These are phyloP conservation scores for Globisporangium mamillatum DNA, from an alignment of 352 stramenopile species.

Conservation along the genomic window DNA sequence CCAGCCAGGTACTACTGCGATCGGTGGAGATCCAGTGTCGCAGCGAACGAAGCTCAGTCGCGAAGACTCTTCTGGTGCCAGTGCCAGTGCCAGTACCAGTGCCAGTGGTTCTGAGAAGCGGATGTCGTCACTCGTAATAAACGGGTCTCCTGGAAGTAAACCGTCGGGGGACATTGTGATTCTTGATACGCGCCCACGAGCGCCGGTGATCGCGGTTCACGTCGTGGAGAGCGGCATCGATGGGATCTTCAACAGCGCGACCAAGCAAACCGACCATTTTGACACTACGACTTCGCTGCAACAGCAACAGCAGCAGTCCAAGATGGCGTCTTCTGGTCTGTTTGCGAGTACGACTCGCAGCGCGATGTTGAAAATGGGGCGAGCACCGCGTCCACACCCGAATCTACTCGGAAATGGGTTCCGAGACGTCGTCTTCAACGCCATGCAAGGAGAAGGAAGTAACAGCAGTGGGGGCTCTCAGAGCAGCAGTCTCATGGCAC, in stretches of 20 bases:
- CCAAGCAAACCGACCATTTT: background rate
- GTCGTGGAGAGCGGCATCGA: conserved; percentile 18
- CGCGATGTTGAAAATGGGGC: conserved; percentile 14
- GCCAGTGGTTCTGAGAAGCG: background rate
- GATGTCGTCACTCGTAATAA: background rate
- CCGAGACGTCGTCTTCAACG: conserved; percentile 14
- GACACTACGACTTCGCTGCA: background rate
- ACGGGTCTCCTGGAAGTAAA: background rate
- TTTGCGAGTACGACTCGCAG: conserved; percentile 7
- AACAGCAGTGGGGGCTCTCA: background rate
- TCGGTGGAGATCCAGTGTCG: background rate
- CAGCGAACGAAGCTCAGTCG: background rate
- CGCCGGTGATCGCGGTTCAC: conserved; percentile 6
- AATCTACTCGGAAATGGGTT: background rate
- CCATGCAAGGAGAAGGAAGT: background rate
- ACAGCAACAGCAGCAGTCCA: background rate
- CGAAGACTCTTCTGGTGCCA: background rate
- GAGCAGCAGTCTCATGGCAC: background rate
- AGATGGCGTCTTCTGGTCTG: background rate
- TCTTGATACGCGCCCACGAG: background rate
- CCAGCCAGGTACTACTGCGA: background rate
- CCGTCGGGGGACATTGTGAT: background rate
- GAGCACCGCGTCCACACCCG: background rate
- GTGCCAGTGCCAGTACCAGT: too few species aligned
- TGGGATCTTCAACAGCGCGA: conserved; percentile 12